Base-by-base conservation (phyloP, 495 filamentous ascomycete genomes). In the Penicillium ucsense region DNA sequence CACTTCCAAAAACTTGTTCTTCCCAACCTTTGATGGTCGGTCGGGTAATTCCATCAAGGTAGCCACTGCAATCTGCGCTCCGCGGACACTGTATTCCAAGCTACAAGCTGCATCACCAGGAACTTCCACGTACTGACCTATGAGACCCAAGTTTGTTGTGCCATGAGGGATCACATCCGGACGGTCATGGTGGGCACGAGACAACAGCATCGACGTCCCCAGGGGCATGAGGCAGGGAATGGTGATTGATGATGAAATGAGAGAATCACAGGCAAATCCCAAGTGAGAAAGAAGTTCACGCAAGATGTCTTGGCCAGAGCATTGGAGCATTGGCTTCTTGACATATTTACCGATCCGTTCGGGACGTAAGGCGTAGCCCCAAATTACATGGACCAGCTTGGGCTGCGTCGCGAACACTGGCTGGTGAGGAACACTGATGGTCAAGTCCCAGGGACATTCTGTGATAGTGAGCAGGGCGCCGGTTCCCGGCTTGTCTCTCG, bases 71-170 rank as follows among this genome's bases (percentile, higher is more conserved):
- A 66, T 64, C 61, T 72, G 64, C 45, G 70, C 68, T 41, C 63
- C 60, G 10, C 63, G 53, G 5, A 74, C 65, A 53, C 61, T 65
- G 47, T 74, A 74, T 45, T 72, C 71, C 50, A 65, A 60, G 31
- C 56, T 67, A n/a, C 67, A 63, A 9, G 60, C 58, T 6, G 61
- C 60, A 47, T 74, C 71, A 42, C 62, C 61, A 6, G 45, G 46
- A 8, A 71, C 67, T 51, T 74, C 66, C 12, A 71, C 71, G 53
- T 66, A 74, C 48, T 68, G 66, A 0, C 71, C 71, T 6, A 74
- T 55, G 2, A 67, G 41, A 1, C 64, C 71, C 43, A 72, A 41
- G 55, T 74, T 74, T 20, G 47, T 57, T 29, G 58, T 60, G 1
- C 57, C 60, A 20, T 60, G 46, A 0, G 66, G 67, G 37, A 72